Evolutionary conservation across 2,329 filamentous ascomycete genomes (phyloP).

Genomic region (Teratosphaeria viscida): DNA sequence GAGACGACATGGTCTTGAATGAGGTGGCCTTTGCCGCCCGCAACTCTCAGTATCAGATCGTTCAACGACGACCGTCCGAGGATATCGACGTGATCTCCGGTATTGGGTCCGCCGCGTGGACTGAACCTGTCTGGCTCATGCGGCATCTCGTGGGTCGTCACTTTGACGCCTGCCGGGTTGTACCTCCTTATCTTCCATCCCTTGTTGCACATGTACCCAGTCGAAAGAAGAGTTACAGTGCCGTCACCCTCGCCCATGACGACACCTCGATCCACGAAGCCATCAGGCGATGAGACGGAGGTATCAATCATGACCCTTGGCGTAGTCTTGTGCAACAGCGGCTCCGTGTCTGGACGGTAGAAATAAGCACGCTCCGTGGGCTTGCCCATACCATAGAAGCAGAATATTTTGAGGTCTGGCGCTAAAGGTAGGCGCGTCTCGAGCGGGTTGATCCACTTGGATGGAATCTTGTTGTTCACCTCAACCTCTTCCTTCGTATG

Average conservation of each 20-base stretch:
- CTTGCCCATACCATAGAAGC: constrained; percentile 94
- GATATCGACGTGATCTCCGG: constrained; percentile 90
- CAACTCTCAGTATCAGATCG: constrained; percentile 77
- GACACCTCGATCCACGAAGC: constrained; percentile 69
- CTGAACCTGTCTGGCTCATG: constrained; percentile 91
- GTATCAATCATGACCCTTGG: constrained; percentile 52
- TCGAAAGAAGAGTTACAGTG: constrained; percentile 84
- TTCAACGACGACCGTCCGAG: constrained; percentile 81
- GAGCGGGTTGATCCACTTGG: constrained; percentile 90
- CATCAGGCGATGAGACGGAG: constrained; percentile 55
- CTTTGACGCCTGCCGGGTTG: constrained; percentile 71
- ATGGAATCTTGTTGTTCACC: constrained; percentile 40
- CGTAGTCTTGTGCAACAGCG: constrained; percentile 51
- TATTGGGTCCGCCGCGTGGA: constrained; percentile 60
- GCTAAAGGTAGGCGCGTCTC: constrained; percentile 80
- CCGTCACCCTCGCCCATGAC: constrained; percentile 92
- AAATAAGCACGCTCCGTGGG: constrained; percentile 88
- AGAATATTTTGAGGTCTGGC: constrained; percentile 86
- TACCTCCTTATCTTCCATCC: constrained; percentile 92
- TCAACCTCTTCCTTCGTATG: constrained; percentile 71
- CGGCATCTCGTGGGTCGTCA: constrained; percentile 89
- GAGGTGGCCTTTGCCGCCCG: constrained; percentile 69
- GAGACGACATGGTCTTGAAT: constrained; percentile 72
- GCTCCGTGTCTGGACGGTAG: constrained; percentile 63
- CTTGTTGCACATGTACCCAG: constrained; percentile 92